Conservation (phyloP, 176 grass and related monocot genomes). For the Aegilops speltoides region DNA sequence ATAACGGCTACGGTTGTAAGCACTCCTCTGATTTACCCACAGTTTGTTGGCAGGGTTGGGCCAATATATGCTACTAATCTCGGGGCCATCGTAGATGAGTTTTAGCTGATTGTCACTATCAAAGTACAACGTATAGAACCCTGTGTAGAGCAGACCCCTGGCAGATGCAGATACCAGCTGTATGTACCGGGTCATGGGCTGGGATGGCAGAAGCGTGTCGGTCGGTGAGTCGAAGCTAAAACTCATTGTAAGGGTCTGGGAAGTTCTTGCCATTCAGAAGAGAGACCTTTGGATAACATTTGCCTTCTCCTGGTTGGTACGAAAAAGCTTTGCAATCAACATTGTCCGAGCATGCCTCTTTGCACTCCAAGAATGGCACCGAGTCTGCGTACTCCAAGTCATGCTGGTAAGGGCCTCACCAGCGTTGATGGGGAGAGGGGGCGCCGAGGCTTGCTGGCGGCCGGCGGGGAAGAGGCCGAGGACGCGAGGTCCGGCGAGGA, state of each 20-base stretch:
- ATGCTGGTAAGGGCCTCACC: too few species aligned
- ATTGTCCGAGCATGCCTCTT: slow-evolving; percentile 14
- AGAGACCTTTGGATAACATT: slow-evolving; percentile 31
- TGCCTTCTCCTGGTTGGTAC: slow-evolving; percentile 14
- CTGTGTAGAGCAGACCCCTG: slow-evolving; percentile 41
- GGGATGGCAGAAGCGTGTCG: slow-evolving; percentile 43
- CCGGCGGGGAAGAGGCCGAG: too few species aligned
- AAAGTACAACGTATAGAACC: slow-evolving; percentile 48
- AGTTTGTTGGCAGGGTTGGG: not conserved
- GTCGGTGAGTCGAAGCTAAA: slow-evolving; percentile 51
- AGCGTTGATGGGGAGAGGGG: too few species aligned
- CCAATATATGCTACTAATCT: slow-evolving; percentile 50
- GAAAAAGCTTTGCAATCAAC: slow-evolving; percentile 43
- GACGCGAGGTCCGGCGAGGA: too few species aligned
- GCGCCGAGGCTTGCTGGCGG: too few species aligned
- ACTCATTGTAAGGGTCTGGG: slow-evolving; percentile 19
- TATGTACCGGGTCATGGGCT: slow-evolving; percentile 39
- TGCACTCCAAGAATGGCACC: slow-evolving; percentile 1
- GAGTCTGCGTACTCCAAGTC: not conserved
- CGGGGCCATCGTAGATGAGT: slow-evolving; percentile 44
- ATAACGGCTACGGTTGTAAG: slow-evolving; percentile 29
- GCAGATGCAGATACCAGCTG: slow-evolving; percentile 35
- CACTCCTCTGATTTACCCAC: not conserved
- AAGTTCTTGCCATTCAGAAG: slow-evolving; percentile 52
- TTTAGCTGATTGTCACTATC: slow-evolving; percentile 41